Conservation (phyloP, 1,139 yeast species). For the Sugiyamaella grinbergsii region DNA sequence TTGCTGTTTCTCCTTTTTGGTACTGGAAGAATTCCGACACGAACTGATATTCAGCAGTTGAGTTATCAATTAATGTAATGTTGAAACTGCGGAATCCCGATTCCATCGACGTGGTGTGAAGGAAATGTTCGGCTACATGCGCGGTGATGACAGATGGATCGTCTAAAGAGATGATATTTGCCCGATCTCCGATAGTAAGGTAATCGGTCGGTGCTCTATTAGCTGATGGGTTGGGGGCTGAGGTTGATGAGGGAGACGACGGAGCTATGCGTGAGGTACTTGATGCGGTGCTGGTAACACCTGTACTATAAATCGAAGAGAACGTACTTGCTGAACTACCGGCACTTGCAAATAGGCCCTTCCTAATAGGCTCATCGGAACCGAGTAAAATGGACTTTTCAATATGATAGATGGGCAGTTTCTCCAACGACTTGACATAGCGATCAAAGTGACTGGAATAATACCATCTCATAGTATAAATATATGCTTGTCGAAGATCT, state of each 20-base stretch:
- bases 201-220: constrained; percentile 45
- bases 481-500: constrained; percentile 79
- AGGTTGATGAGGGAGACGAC: constrained; percentile 29
- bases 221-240: constrained; percentile 30
- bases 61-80: constrained; percentile 73
- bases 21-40: constrained; percentile 68
- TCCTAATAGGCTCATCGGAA: constrained; percentile 33
- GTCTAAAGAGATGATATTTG: constrained; percentile 54
- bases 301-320: constrained; percentile 11
- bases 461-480: constrained; percentile 92
- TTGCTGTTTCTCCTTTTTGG: constrained; percentile 47
- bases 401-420: constrained; percentile 54
- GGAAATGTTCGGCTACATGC: constrained; percentile 80
- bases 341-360: constrained; percentile 19
- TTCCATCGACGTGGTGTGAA: constrained; percentile 68
- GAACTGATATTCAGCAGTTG: constrained; percentile 75
- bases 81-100: constrained; percentile 73
- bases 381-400: constrained; percentile 60
- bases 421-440: constrained; percentile 74
- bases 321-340: constrained; percentile 19
- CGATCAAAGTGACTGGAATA: constrained; percentile 77
- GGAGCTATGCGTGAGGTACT: too few species aligned
- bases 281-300: constrained; percentile 19
- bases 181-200: constrained; percentile 59
- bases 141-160: constrained; percentile 74